A percentile compares a stretch with the other conserved stretches of the same genome.
Evolutionary conservation across 495 filamentous ascomycete species (phyloP).

Genomic region (Neurospora sp.): DNA sequence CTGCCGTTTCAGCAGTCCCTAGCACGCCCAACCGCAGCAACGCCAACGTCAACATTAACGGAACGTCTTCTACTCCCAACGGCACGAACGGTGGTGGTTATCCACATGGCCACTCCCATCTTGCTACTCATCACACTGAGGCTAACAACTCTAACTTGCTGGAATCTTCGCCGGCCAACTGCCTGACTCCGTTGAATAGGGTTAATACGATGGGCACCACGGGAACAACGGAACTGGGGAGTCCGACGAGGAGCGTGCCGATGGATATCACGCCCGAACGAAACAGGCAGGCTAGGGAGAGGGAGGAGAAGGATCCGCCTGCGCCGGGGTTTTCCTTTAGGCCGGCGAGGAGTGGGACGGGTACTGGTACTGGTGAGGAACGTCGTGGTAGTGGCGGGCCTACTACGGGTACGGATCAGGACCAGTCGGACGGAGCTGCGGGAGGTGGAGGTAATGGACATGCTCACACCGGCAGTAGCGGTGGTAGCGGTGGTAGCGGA

Average conservation of each 20-base stretch:
- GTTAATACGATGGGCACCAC: not conserved
- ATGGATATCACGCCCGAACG: not conserved
- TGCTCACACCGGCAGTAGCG: too few relatives aligned
- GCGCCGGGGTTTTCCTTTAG: not conserved
- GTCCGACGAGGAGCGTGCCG: not conserved
- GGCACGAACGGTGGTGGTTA: not conserved
- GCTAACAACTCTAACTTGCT: not conserved
- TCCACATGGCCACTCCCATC: not conserved
- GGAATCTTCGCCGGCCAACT: not conserved
- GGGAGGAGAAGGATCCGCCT: not conserved
- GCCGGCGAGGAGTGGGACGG: not conserved
- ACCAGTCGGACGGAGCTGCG: too few relatives aligned
- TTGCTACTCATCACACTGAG: not conserved
- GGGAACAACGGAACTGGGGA: not conserved
- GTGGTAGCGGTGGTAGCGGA: not conserved
- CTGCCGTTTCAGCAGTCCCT: not conserved
- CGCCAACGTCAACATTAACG: not conserved
- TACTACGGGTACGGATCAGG: too few relatives aligned
- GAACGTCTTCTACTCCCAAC: not conserved
- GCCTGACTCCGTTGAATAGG: not conserved
- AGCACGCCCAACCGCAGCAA: not conserved
- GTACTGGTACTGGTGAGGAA: constrained; percentile 6
- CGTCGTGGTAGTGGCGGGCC: constrained; percentile 5
- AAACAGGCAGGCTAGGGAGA: not conserved
- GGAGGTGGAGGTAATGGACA: too few relatives aligned